Conservation (phyloP, 2,329 filamentous ascomycete species). For the Amesomyces nigricolor region DNA sequence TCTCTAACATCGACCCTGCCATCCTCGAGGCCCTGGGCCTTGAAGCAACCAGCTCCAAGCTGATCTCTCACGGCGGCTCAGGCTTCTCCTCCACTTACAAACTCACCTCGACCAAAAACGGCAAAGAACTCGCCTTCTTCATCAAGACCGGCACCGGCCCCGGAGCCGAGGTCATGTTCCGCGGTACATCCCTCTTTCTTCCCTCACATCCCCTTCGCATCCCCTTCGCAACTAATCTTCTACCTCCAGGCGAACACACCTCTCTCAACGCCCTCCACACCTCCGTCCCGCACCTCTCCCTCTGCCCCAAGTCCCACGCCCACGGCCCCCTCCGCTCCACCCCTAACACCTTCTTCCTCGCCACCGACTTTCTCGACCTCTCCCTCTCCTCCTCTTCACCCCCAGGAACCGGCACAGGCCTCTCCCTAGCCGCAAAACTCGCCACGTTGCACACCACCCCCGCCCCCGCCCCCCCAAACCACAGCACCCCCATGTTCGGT, state of each 20-base stretch:
- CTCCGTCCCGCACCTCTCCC: slow-evolving; percentile 66
- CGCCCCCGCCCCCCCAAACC: slow-evolving; percentile 58
- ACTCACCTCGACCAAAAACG: slow-evolving; percentile 25
- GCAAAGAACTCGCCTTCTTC: slow-evolving; percentile 48
- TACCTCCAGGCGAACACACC: slow-evolving; percentile 62
- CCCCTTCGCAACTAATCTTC: not conserved
- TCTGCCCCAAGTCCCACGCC: slow-evolving; percentile 72
- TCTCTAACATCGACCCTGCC: slow-evolving; percentile 53
- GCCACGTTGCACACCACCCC: slow-evolving; percentile 72
- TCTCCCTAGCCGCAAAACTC: slow-evolving; percentile 67
- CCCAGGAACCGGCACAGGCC: slow-evolving; percentile 40
- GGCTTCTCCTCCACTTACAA: slow-evolving; percentile 61
- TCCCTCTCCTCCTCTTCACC: slow-evolving; percentile 32
- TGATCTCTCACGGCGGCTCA: slow-evolving; percentile 59
- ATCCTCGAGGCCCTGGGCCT: slow-evolving; percentile 57
- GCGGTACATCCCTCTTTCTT: slow-evolving; percentile 19
- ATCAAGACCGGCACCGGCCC: slow-evolving; percentile 63
- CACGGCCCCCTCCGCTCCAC: slow-evolving; percentile 57
- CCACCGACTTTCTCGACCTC: slow-evolving; percentile 76
- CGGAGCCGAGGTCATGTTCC: slow-evolving; percentile 63
- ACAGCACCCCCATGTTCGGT: slow-evolving; percentile 63
- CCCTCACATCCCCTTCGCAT: not conserved
- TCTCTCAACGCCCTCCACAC: slow-evolving; percentile 77
- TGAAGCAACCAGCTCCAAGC: slow-evolving; percentile 47
- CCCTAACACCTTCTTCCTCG: slow-evolving; percentile 51